Evolutionary conservation across 495 filamentous ascomycete genomes (phyloP), one percentile per base, ranked within the genome.

Genomic region (Chaetomium tenue): DNA sequence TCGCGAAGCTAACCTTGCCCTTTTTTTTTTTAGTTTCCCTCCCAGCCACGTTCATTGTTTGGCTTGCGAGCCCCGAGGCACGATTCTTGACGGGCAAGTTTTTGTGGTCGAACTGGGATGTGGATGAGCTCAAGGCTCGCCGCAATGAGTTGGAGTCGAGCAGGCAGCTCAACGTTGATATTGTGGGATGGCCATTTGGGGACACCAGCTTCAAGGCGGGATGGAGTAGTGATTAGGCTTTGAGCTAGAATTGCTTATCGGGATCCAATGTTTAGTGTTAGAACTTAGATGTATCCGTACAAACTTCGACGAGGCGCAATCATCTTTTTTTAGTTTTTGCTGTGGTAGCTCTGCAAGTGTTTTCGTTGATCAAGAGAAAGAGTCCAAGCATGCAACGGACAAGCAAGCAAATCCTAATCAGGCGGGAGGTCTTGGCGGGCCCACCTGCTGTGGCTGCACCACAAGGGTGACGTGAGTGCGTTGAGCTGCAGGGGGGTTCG

Each of bases 91-190:
- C 78, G 47, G 81, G 82, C 13, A 77, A 75, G 55, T 79, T 83
- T 55, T 71, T 81, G 5, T 83, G 77, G 74, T 72, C 73, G 2
- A 70, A 73, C 30, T 86, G 83, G 83, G 84, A 86, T 65, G 76
- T 83, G 0, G 73, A 82, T 5, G 80, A 84, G 72, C 57, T 84
- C 62, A 39, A 58, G 37, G 60, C 25, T 8, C 53, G 47, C 37
- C 23, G 50, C n/a, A 26, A 54, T 4, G 55, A 64, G 63, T 25
- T 64, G 37, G 42, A 64, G 26, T 57, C 23, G 25, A 20, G 20
- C 15, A 44, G 26, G 15, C 18, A 26, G 11, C 18, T 64, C 26
- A 64, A 60, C 7, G 9, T 47, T 20, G 18, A 2, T 3, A 23
- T 60, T 33, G 42, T 26, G 20, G 57, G 57, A 18, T 58, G 55